Evolutionary conservation across 2,329 filamentous ascomycete genomes (phyloP).

Genomic region (Fusarium sp.): DNA sequence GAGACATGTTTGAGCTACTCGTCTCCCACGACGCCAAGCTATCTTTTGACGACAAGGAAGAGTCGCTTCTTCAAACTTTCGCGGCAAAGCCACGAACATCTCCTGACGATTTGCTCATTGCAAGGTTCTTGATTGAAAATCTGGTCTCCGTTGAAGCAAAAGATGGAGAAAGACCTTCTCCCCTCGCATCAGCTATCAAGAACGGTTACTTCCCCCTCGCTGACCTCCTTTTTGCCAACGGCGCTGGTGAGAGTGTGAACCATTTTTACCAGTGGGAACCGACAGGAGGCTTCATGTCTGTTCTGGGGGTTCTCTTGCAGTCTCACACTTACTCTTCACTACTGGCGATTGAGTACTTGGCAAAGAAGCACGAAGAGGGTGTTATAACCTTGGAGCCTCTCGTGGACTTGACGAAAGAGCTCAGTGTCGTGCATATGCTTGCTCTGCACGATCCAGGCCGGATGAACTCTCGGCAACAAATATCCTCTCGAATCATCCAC

Average conservation of each 20-base stretch:
- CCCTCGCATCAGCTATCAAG: neutral
- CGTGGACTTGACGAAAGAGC: neutral
- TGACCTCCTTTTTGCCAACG: neutral
- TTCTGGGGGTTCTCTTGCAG: neutral
- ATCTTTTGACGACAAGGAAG: neutral
- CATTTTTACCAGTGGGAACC: conserved; percentile 1
- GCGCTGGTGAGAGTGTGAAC: neutral
- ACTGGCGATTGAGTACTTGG: neutral
- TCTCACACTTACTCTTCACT: conserved; percentile 3
- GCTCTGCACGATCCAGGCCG: neutral
- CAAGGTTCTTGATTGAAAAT: neutral
- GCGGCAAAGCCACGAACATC: neutral
- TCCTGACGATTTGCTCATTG: neutral
- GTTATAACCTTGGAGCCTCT: neutral
- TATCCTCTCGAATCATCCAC: conserved; percentile 5
- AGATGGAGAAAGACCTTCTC: neutral
- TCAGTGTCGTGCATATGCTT: neutral
- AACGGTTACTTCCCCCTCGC: conserved; percentile 1
- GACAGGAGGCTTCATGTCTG: neutral
- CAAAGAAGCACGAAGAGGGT: neutral
- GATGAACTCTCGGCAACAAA: neutral
- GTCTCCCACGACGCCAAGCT: neutral
- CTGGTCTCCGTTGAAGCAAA: neutral
- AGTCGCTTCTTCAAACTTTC: neutral
- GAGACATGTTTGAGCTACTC: neutral